phyloP scores from a whole-genome alignment of 2,329 filamentous ascomycete genomes.

The Sporothrix globosa region DNA sequence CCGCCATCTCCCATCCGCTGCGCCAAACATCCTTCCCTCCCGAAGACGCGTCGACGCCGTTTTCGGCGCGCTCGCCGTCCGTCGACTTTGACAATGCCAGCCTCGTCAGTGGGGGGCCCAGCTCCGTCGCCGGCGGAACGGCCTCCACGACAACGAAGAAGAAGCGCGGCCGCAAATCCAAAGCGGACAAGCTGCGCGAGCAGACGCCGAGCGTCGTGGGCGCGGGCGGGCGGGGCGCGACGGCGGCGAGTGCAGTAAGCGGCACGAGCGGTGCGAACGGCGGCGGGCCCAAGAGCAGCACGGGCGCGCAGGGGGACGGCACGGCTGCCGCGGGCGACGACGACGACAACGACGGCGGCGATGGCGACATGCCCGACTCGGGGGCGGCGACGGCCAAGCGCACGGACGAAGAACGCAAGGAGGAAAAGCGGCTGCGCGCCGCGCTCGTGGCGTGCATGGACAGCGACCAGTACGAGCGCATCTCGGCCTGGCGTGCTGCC shows the following conservation, averaged over 20 bases:
- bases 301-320: conserved; percentile 44
- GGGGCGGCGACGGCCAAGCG: conserved; percentile 42
- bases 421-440: conserved; percentile 65
- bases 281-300: conserved; percentile 39
- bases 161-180: conserved; percentile 65
- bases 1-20: conserved; percentile 64
- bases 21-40: conserved; percentile 82
- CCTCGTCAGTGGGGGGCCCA: conserved; percentile 62
- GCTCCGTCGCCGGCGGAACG: conserved; percentile 40
- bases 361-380: conserved; percentile 42
- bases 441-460: conserved; percentile 69
- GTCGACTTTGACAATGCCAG: conserved; percentile 65
- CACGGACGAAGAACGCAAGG: conserved; percentile 60
- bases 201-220: conserved; percentile 48
- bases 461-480: conserved; percentile 67
- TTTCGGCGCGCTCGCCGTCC: conserved; percentile 65
- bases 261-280: conserved; percentile 38
- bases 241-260: conserved; percentile 48
- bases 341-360: conserved; percentile 55
- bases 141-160: conserved; percentile 53
- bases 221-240: conserved; percentile 49
- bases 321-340: conserved; percentile 50
- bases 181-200: conserved; percentile 53
- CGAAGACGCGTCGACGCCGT: conserved; percentile 59
- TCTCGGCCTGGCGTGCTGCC: conserved; percentile 70